Evolutionary conservation across 2,329 filamentous ascomycete species (phyloP).

Genomic region (Venturia nashicola): DNA sequence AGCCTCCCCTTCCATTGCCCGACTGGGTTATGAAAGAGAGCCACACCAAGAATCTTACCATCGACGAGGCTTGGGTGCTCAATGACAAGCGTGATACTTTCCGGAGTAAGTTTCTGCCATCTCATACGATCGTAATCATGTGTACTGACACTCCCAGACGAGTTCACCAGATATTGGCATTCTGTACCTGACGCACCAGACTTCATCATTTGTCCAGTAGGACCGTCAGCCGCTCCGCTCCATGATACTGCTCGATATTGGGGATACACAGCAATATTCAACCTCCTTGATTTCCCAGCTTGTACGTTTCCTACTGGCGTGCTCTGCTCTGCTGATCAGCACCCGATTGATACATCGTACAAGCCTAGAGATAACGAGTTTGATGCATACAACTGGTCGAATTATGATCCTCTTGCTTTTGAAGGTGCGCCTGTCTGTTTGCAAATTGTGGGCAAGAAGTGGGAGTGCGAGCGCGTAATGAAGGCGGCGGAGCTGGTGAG

Average conservation of each 20-base stretch:
- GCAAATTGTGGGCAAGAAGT: not conserved
- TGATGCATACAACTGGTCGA: not conserved
- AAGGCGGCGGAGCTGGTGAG: not conserved
- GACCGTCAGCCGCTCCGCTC: not conserved
- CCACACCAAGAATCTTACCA: slow-evolving; percentile 15
- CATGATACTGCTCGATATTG: not conserved
- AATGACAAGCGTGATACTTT: not conserved
- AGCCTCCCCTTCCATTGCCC: slow-evolving; percentile 46
- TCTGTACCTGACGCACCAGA: slow-evolving; percentile 10
- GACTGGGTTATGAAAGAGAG: slow-evolving; percentile 47
- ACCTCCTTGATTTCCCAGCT: not conserved
- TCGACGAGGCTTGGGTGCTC: not conserved
- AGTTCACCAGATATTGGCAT: not conserved
- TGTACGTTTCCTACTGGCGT: not conserved
- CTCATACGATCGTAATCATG: no score
- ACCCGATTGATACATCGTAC: not conserved
- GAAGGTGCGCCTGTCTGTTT: not conserved
- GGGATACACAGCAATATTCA: not conserved
- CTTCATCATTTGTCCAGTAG: not conserved
- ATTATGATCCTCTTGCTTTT: not conserved
- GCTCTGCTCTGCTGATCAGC: not conserved
- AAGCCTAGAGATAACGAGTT: not conserved
- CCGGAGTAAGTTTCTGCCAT: not conserved
- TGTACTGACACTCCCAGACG: not conserved
- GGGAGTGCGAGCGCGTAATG: not conserved